These are phyloP conservation scores for Terfezia boudieri DNA, from an alignment of 495 filamentous ascomycete genomes.

Conservation along the genomic window DNA sequence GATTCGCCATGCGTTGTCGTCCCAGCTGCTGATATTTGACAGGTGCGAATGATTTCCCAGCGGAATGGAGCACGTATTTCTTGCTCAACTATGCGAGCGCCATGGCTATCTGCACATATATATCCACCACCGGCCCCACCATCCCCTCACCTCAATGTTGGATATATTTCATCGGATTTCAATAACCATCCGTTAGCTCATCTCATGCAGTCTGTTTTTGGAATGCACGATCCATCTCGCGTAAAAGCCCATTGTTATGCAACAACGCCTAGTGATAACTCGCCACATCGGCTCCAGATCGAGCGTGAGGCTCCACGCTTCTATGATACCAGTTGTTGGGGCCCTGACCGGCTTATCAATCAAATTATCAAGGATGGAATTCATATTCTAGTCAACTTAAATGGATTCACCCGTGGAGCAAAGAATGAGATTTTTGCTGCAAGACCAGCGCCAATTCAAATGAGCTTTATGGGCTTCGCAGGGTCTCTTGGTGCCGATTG, in stretches of 20 bases:
- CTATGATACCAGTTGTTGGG: slow-evolving; percentile 69
- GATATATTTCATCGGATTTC: slow-evolving; percentile 95
- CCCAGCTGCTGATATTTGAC: too few species aligned
- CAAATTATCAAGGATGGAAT: slow-evolving; percentile 87
- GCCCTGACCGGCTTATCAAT: slow-evolving; percentile 60
- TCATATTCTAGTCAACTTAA: slow-evolving; percentile 91
- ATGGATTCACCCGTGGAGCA: slow-evolving; percentile 93
- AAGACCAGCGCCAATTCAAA: slow-evolving; percentile 83
- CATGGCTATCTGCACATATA: slow-evolving; percentile 66
- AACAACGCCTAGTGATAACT: slow-evolving; percentile 83
- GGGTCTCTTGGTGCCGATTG: slow-evolving; percentile 92
- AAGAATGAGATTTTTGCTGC: slow-evolving; percentile 95
- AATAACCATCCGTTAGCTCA: slow-evolving; percentile 87
- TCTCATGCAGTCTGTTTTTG: slow-evolving; percentile 95
- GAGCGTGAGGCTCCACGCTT: slow-evolving; percentile 86
- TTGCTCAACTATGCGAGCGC: slow-evolving; percentile 57
- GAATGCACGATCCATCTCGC: slow-evolving; percentile 50
- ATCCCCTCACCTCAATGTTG: slow-evolving; percentile 60
- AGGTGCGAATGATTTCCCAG: slow-evolving; percentile 79
- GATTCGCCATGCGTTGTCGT: too few species aligned
- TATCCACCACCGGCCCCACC: slow-evolving; percentile 71
- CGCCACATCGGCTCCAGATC: slow-evolving; percentile 79
- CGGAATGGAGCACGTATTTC: slow-evolving; percentile 87
- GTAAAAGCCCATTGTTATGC: slow-evolving; percentile 88
- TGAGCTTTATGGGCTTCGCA: slow-evolving; percentile 99